Evolutionary conservation across 2,329 filamentous ascomycete species (phyloP).

Genomic region (Penicillium verrucosum): DNA sequence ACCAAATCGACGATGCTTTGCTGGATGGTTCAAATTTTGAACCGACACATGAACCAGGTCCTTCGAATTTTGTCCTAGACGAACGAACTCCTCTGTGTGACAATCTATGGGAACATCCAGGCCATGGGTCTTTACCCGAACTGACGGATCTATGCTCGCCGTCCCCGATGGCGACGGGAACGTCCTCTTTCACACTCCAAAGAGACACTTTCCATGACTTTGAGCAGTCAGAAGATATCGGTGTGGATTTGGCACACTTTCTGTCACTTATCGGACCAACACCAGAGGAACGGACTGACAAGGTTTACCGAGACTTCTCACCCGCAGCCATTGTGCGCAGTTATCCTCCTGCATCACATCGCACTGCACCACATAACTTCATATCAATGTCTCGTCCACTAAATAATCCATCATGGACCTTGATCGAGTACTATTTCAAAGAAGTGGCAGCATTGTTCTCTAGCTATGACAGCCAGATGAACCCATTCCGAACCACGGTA

Average conservation of each 20-base stretch:
- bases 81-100: slow-evolving; percentile 25
- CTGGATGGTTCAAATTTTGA: slow-evolving; percentile 4
- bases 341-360: slow-evolving; percentile 28
- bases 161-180: slow-evolving; percentile 20
- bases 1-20: not conserved
- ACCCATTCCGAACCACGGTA: slow-evolving; percentile 59
- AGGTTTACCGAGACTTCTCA: slow-evolving; percentile 28
- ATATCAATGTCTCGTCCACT: slow-evolving; percentile 41
- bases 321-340: slow-evolving; percentile 34
- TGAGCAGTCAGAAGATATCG: slow-evolving; percentile 16
- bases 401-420: slow-evolving; percentile 52
- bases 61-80: slow-evolving; percentile 15
- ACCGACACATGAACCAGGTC: slow-evolving; percentile 1
- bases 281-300: slow-evolving; percentile 12
- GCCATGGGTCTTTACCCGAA: slow-evolving; percentile 31
- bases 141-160: slow-evolving; percentile 31
- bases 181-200: slow-evolving; percentile 15
- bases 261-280: slow-evolving; percentile 26
- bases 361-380: slow-evolving; percentile 23
- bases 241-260: slow-evolving; percentile 23
- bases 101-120: slow-evolving; percentile 32
- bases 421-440: slow-evolving; percentile 63
- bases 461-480: slow-evolving; percentile 62
- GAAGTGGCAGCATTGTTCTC: slow-evolving; percentile 61
- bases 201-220: slow-evolving; percentile 20